A percentile compares a stretch with the other conserved stretches of the same genome.
Evolutionary conservation across 495 filamentous ascomycete species (phyloP).

Genomic region (Aspergillus nidulans): DNA sequence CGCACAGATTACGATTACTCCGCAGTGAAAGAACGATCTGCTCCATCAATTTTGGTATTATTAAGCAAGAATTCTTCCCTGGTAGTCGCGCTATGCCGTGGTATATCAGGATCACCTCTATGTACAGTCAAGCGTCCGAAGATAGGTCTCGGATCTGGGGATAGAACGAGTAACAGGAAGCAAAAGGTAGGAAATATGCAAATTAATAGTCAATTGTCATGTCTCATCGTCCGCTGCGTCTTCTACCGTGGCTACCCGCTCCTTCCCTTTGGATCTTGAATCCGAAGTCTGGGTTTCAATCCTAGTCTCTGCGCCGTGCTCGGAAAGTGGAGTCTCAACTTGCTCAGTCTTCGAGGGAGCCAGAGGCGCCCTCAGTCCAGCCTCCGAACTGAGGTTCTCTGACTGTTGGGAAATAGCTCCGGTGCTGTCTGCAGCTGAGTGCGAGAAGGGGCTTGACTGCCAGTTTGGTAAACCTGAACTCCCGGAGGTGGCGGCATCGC

Average conservation of each 20-base stretch:
- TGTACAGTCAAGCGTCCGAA: not conserved
- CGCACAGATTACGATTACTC: not conserved
- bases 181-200: not conserved
- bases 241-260: constrained; percentile 46
- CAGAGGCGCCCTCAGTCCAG: constrained; percentile 13
- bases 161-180: not conserved
- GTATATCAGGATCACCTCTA: not conserved
- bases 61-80: not conserved
- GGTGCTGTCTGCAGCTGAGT: constrained; percentile 12
- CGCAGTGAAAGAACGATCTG: not conserved
- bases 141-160: not conserved
- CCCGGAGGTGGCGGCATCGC: not conserved
- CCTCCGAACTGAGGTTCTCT: constrained; percentile 31
- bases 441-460: constrained; percentile 11
- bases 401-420: constrained; percentile 35
- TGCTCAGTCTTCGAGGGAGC: constrained; percentile 1
- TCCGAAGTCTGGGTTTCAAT: constrained; percentile 11
- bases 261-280: constrained; percentile 40
- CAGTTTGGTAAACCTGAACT: constrained; percentile 15
- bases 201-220: constrained; percentile 24
- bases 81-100: not conserved
- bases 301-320: constrained; percentile 1
- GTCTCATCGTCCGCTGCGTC: constrained; percentile 41
- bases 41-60: not conserved
- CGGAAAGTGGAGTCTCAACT: not conserved